Conservation (phyloP, 129 eudicot genomes). For the Flaveria robusta region DNA sequence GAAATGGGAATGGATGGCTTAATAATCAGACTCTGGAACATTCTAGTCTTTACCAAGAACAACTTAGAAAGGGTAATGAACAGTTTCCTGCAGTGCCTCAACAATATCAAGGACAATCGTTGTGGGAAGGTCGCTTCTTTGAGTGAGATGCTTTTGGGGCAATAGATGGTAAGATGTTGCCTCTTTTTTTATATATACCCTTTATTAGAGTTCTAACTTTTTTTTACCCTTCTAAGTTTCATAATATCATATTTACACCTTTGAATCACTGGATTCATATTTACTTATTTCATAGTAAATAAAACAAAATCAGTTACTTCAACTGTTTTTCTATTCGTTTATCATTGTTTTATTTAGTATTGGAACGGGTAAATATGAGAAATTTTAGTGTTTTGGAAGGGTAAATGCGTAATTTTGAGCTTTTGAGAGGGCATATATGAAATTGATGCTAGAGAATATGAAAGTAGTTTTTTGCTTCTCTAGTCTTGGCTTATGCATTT, state of each 20-base stretch:
- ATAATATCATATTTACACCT: not conserved
- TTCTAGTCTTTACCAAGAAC: slow-evolving; percentile 49
- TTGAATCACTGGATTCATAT: not conserved
- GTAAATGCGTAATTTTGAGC: not conserved
- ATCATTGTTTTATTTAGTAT: not conserved
- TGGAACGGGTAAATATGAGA: not conserved
- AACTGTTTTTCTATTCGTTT: not conserved
- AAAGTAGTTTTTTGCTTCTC: slow-evolving; percentile 5
- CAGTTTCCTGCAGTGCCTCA: slow-evolving; percentile 56
- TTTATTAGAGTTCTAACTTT: not conserved
- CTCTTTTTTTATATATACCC: not conserved
- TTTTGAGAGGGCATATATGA: not conserved
- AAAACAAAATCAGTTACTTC: not conserved
- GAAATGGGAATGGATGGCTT: slow-evolving; percentile 50
- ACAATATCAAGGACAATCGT: slow-evolving; percentile 78
- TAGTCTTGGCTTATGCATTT: not conserved
- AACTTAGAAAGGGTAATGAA: slow-evolving; percentile 55
- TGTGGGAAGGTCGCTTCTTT: slow-evolving; percentile 80
- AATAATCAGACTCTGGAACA: slow-evolving; percentile 51
- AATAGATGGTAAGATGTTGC: slow-evolving; percentile 43
- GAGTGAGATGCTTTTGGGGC: slow-evolving; percentile 62
- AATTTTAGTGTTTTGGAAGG: not conserved
- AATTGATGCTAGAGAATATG: not conserved
- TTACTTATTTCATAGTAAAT: not conserved
- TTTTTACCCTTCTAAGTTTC: not conserved